phyloP scores from a whole-genome alignment of 257 asterid genomes.

The Ilex aquifolium region DNA sequence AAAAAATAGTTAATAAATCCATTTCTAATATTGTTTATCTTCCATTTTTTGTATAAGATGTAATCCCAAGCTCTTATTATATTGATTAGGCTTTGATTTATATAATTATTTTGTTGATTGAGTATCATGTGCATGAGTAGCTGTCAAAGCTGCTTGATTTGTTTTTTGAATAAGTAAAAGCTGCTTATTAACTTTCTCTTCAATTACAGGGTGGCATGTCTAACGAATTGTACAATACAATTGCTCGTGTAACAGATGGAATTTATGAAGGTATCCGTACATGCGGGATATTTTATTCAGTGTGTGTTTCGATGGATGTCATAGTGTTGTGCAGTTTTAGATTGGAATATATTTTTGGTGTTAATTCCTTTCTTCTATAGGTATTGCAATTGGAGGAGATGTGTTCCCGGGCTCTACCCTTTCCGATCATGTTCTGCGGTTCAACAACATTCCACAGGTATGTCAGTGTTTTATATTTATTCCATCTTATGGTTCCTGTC shows the following conservation, averaged over 20 bases:
- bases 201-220: slow-evolving; percentile 96
- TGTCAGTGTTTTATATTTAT: neutral
- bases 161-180: slow-evolving; percentile 1
- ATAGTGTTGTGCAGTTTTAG: slow-evolving; percentile 5
- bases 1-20: too few relatives aligned
- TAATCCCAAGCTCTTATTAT: neutral
- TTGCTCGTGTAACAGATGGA: slow-evolving; percentile 98
- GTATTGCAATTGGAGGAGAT: slow-evolving; percentile 99
- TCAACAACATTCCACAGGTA: slow-evolving; percentile 98
- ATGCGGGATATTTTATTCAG: slow-evolving; percentile 6
- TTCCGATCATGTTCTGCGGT: slow-evolving; percentile 96
- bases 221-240: slow-evolving; percentile 82
- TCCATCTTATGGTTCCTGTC: neutral
- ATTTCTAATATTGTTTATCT: too few relatives aligned
- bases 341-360: slow-evolving; percentile 9
- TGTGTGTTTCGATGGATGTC: neutral
- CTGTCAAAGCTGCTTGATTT: slow-evolving; percentile 1
- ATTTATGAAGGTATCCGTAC: slow-evolving; percentile 78
- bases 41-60: too few relatives aligned
- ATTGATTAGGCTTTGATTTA: neutral
- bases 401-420: slow-evolving; percentile 99
- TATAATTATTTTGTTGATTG: neutral
- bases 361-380: slow-evolving; percentile 29
- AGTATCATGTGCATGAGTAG: slow-evolving; percentile 2
- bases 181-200: slow-evolving; percentile 15